Percentiles rank a stretch among this genome's conserved stretches.
These are phyloP conservation scores for Xylariaceae sp. DNA, from an alignment of 2,329 filamentous ascomycete species.

Conservation along the genomic window DNA sequence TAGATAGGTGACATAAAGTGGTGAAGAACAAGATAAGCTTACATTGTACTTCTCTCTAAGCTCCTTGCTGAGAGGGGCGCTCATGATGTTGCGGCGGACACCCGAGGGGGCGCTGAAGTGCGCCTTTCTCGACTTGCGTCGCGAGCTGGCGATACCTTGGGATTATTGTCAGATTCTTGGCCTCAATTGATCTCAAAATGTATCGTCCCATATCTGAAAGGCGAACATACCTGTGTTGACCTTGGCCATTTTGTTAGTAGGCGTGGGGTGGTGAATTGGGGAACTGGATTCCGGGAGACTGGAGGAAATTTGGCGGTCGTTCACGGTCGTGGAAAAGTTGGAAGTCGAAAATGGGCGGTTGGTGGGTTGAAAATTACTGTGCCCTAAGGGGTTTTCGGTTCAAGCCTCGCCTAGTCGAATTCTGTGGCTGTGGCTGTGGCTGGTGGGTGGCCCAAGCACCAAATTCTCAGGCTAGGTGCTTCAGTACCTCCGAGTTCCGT, in stretches of 20 bases:
- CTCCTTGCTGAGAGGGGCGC: conserved; percentile 93
- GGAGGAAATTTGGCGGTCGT: conserved; percentile 14
- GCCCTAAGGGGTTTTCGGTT: conserved; percentile 32
- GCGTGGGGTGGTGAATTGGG: conserved; percentile 16
- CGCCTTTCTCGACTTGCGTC: conserved; percentile 98
- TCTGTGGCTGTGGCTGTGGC: not conserved
- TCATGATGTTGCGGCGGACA: conserved; percentile 95
- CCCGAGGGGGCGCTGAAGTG: conserved; percentile 96
- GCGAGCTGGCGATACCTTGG: conserved; percentile 55
- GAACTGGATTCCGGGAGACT: conserved; percentile 13
- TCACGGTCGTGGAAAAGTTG: conserved; percentile 15
- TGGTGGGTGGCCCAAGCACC: not conserved
- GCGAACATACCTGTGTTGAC: conserved; percentile 31
- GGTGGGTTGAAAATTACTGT: conserved; percentile 27
- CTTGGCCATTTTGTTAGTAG: conserved; percentile 39
- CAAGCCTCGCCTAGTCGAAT: conserved; percentile 10
- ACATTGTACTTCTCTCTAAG: conserved; percentile 99
- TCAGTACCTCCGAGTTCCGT: conserved; percentile 6
- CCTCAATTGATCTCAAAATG: conserved; percentile 7
- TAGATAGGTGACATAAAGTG: not conserved
- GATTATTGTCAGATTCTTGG: conserved; percentile 5
- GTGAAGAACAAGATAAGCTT: conserved; percentile 42
- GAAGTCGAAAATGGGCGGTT: conserved; percentile 20
- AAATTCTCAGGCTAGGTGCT: not conserved
- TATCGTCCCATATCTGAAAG: not conserved